Evolutionary conservation across 139 green algal genomes (phyloP), one percentile per base, ranked within the genome.

Genomic region (Chlamydomonas asymmetrica): DNA sequence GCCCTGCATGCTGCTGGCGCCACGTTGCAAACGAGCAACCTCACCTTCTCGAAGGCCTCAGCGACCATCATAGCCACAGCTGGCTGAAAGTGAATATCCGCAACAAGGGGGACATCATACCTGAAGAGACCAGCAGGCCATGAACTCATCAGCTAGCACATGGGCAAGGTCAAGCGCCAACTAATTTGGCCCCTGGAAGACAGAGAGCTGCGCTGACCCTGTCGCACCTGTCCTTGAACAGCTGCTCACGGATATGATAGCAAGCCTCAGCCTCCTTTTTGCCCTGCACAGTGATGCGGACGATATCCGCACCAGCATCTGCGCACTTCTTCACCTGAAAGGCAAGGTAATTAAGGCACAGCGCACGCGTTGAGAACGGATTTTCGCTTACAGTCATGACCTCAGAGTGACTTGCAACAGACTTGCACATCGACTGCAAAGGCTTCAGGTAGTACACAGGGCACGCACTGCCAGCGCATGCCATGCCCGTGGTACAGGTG

Each of bases 31-130:
- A n/a, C n/a, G n/a, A n/a, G 31, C 63, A n/a, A 5, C 0, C 91
- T 74, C 63, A 98, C 95, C 87, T 99, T 99, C 87, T 99, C 95
- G 82, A 99, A 99, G 25, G 92, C 94, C 5, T 99, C 97, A 10
- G 96, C 95, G 68, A 99, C 96, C 87, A 94, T 93, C 89, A 97
- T 93, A 5, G 97, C 97, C 25, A 99, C 91, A 29, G 77, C 82
- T 22, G 97, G 97, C 82, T 97, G 90, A 89, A 99, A 99, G 84
- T 99, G 97, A 82, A 99, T 99, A 87, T 99, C 97, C 0, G 97
- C 97, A 8, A 98, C 94, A 71, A 99, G 89, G 2, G 97, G 96
- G 0, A 88, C 88, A 59, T 98, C 92, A 81, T 98, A 99, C 57
- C 94, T 96, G 78, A 23, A 52, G 8, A 27, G 5, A n/a, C 16